A percentile compares a stretch with the other conserved stretches of the same genome.
Evolutionary conservation across 495 filamentous ascomycete genomes (phyloP).

Genomic region (Paragyromitra xinjiangensis): DNA sequence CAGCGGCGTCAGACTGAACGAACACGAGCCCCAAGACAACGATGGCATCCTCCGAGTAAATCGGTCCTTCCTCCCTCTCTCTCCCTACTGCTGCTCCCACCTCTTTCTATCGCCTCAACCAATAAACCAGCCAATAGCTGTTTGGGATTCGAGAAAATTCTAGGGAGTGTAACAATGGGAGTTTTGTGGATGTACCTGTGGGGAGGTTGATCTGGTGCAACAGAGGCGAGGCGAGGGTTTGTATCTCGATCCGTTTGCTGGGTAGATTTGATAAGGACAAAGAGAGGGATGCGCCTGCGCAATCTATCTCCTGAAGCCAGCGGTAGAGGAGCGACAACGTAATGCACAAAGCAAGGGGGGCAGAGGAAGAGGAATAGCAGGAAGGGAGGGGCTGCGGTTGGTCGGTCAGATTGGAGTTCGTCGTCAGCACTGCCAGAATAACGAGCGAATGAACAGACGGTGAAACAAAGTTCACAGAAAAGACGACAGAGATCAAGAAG

Average conservation of each 20-base stretch:
- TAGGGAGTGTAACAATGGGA: not conserved
- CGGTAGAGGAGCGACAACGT: constrained; percentile 13
- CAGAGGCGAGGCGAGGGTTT: not conserved
- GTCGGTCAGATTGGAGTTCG: not conserved
- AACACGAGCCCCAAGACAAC: constrained; percentile 15
- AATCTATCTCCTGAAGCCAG: constrained; percentile 39
- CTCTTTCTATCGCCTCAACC: constrained; percentile 19
- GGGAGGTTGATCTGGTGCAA: not conserved
- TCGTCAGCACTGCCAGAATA: not conserved
- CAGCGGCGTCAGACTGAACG: constrained; percentile 59
- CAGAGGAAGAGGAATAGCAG: not conserved
- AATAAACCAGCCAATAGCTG: constrained; percentile 12
- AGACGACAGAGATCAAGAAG: not conserved
- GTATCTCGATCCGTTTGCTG: not conserved
- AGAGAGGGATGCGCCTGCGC: constrained; percentile 45
- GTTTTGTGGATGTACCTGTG: not conserved
- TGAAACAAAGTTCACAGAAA: not conserved
- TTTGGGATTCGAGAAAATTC: constrained; percentile 18
- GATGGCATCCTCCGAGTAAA: constrained; percentile 38
- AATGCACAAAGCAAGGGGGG: constrained; percentile 24
- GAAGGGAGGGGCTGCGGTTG: not conserved
- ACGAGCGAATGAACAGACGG: not conserved
- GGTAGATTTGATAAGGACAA: constrained; percentile 41
- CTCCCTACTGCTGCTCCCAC: not conserved
- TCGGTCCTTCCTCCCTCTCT: constrained; percentile 3